A percentile compares a stretch with the other conserved stretches of the same genome.
Evolutionary conservation across 495 filamentous ascomycete genomes (phyloP).

Genomic region (Daldinia caldariorum): DNA sequence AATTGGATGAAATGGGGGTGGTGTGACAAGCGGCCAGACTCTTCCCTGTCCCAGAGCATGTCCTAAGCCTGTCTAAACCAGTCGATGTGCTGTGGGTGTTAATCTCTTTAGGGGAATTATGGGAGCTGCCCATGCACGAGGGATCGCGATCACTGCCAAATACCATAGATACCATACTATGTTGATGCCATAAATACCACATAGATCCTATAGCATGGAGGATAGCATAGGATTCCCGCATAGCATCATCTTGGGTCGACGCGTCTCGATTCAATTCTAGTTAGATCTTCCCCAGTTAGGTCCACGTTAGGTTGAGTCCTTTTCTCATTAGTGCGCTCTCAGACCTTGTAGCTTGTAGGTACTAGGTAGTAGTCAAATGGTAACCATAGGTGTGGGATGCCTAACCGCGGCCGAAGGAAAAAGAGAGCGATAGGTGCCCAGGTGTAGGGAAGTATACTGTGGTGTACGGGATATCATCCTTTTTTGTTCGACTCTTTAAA

Average conservation of each 20-base stretch:
- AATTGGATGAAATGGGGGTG: conserved; percentile 22
- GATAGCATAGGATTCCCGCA: conserved; percentile 9
- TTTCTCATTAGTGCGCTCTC: conserved; percentile 1
- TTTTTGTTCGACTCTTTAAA: neutral
- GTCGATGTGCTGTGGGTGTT: conserved; percentile 28
- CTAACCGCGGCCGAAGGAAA: neutral
- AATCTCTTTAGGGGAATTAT: conserved; percentile 38
- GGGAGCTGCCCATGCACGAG: conserved; percentile 39
- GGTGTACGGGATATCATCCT: neutral
- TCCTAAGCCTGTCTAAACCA: conserved; percentile 25
- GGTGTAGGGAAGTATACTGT: neutral
- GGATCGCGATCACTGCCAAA: conserved; percentile 44
- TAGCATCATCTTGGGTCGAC: conserved; percentile 10
- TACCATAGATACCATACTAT: conserved; percentile 14
- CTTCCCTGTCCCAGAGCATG: conserved; percentile 15
- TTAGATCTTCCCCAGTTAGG: neutral
- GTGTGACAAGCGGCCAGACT: conserved; percentile 17
- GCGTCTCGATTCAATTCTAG: conserved; percentile 19
- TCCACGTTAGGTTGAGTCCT: neutral
- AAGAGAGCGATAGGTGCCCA: neutral
- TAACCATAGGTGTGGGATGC: conserved; percentile 1
- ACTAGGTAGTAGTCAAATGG: neutral
- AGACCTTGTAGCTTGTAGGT: neutral
- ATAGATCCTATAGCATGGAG: neutral
- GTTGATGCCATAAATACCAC: conserved; percentile 16